A percentile compares a stretch with the other conserved stretches of the same genome.
Evolutionary conservation across 345 rosid genomes (phyloP).

Genomic region (Brassica rapa): DNA sequence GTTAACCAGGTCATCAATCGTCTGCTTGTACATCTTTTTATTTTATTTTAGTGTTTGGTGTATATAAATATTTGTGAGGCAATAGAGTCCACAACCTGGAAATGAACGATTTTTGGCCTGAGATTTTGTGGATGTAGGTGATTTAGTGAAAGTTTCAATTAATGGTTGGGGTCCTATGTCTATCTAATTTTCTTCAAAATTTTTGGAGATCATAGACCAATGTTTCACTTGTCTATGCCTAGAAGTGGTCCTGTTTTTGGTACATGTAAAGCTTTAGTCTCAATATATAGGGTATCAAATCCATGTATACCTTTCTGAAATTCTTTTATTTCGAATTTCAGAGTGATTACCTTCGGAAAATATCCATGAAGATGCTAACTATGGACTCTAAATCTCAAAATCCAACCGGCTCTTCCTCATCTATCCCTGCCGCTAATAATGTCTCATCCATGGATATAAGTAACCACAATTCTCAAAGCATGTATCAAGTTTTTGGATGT

Average conservation of each 20-base stretch:
- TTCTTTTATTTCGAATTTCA: conserved; percentile 38
- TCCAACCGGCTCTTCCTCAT: conserved; percentile 50
- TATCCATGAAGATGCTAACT: conserved; percentile 85
- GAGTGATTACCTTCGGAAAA: conserved; percentile 80
- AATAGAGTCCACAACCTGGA: neutral
- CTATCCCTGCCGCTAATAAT: conserved; percentile 45
- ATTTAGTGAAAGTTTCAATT: no score
- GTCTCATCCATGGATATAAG: conserved; percentile 63
- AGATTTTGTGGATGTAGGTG: no score
- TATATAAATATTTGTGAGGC: neutral
- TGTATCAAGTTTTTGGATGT: conserved; percentile 17
- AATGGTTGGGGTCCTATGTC: no score
- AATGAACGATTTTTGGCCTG: neutral
- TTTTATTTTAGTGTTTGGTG: neutral
- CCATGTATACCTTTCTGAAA: conserved; percentile 10
- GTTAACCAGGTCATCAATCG: conserved; percentile 52
- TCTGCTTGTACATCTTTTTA: neutral
- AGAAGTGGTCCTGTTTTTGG: neutral
- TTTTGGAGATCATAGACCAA: no score
- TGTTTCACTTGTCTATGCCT: no score
- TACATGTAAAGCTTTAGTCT: neutral
- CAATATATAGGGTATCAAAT: neutral
- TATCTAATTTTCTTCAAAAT: no score
- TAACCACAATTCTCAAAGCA: conserved; percentile 34
- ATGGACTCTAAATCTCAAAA: conserved; percentile 76